Conservation (phyloP, 139 green algal species). For the Chlorella sp. region DNA sequence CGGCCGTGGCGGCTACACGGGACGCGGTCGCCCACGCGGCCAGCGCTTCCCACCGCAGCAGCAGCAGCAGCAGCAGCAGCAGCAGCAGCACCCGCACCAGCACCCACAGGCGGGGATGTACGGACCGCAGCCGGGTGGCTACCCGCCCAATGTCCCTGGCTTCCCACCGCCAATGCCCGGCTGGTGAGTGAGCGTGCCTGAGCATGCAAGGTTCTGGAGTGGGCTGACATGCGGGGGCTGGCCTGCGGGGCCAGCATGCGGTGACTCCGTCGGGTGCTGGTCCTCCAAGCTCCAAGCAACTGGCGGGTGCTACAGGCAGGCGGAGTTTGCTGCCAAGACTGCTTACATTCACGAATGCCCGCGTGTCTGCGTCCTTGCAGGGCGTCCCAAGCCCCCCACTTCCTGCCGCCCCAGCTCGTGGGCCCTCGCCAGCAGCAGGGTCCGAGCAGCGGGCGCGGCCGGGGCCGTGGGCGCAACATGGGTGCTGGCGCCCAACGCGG, state of each 20-base stretch:
- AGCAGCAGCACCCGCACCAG: constrained; percentile 12
- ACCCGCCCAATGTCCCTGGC: neutral
- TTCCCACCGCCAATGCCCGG: constrained; percentile 22
- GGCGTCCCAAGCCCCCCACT: constrained; percentile 16
- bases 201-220: neutral
- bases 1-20: neutral
- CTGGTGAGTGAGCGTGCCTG: neutral
- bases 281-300: neutral
- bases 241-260: too few species aligned
- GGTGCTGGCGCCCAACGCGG: neutral
- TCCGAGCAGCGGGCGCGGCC: constrained; percentile 23
- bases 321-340: neutral
- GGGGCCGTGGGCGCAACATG: constrained; percentile 11
- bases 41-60: constrained; percentile 1
- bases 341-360: neutral
- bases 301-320: too few species aligned
- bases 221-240: neutral
- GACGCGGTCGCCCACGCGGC: neutral
- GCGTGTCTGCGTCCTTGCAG: neutral
- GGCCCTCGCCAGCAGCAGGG: constrained; percentile 31
- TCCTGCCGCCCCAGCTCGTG: constrained; percentile 28
- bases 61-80: constrained; percentile 22
- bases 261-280: too few species aligned
- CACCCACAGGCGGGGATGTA: neutral
- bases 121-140: neutral